Evolutionary conservation across 1,284 basidiomycete genomes (phyloP), one percentile per base, ranked within the genome.

Genomic region (Gastroboletus turbinatus): DNA sequence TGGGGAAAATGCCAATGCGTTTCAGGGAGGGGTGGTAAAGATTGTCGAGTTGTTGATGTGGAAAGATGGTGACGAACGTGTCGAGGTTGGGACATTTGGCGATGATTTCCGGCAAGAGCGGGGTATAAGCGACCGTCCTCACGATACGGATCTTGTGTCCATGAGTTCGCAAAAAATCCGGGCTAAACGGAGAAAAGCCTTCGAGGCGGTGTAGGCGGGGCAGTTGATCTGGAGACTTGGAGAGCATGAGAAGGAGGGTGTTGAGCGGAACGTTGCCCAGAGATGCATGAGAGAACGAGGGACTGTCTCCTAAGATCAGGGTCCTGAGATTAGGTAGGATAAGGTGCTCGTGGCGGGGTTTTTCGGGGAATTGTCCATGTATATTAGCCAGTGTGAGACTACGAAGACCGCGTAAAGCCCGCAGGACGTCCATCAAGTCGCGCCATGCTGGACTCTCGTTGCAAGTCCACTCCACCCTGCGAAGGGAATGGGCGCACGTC

Each of bases 121-220:
- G 66, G 10, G 69, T 55, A 62, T 70, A 30, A 53, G 72, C 54
- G 46, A 70, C 68, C 3, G 75, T 76, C 47, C 75, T 70, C 42
- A 78, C 70, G 21, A 62, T 63, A 21, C 67, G 67, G 38, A 79
- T 69, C 62, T 79, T 79, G 49, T 59, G 59, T 5, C 77, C 78
- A 33, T 80, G 76, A 0, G 68, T 66, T 14, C 57, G 50, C 56
- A 79, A 65, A 56, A 79, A 80, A 11, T 65, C 61, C 32, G 70
- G 60, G 43, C 68, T 67, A 3, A 78, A 77, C 14, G 76, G 74
- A 2, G 75, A 68, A 39, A 77, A 77, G 14, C 74, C 70, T 52
- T 79, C 78, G 30, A 79, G 67, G 23, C 75, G 69, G 11, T 67
- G 63, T n/a, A 80, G 63, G 17, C 59, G 59, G 3, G 78, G 77